Evolutionary conservation across 2,329 filamentous ascomycete species (phyloP).

Genomic region (Fusarium camptoceras): DNA sequence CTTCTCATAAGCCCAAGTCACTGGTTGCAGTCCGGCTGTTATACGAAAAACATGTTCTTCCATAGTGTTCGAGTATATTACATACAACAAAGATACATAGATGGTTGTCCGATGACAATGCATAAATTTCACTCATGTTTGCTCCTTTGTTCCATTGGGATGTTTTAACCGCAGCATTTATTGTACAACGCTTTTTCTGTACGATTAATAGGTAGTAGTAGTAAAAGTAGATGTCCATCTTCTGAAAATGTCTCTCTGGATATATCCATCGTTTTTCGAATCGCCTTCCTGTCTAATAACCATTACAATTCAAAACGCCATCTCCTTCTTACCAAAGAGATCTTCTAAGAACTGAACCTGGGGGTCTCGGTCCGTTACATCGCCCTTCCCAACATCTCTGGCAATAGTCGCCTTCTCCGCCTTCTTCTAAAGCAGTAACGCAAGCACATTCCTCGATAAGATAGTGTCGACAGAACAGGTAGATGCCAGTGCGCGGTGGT

Average conservation of each 20-base stretch:
- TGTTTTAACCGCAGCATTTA: not conserved
- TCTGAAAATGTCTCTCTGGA: not conserved
- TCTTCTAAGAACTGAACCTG: constrained; percentile 22
- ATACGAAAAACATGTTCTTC: constrained; percentile 27
- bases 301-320: not conserved
- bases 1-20: constrained; percentile 15
- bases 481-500: constrained; percentile 28
- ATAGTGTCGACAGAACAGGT: constrained; percentile 40
- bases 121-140: constrained; percentile 2
- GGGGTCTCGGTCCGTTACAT: constrained; percentile 30
- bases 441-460: constrained; percentile 36
- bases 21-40: constrained; percentile 26
- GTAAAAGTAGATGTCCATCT: constrained; percentile 11
- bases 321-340: constrained; percentile 28
- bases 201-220: constrained; percentile 17
- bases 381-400: constrained; percentile 41
- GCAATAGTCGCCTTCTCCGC: constrained; percentile 39
- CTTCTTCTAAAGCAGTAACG: constrained; percentile 15
- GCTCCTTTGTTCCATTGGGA: not conserved
- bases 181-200: constrained; percentile 2
- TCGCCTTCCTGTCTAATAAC: not conserved
- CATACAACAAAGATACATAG: constrained; percentile 23
- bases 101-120: constrained; percentile 13
- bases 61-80: constrained; percentile 18
- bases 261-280: not conserved